Percentiles rank a stretch among this genome's conserved stretches.
These are phyloP conservation scores for Magnusiomyces ingens DNA, from an alignment of 1,139 yeast species.

Conservation along the genomic window DNA sequence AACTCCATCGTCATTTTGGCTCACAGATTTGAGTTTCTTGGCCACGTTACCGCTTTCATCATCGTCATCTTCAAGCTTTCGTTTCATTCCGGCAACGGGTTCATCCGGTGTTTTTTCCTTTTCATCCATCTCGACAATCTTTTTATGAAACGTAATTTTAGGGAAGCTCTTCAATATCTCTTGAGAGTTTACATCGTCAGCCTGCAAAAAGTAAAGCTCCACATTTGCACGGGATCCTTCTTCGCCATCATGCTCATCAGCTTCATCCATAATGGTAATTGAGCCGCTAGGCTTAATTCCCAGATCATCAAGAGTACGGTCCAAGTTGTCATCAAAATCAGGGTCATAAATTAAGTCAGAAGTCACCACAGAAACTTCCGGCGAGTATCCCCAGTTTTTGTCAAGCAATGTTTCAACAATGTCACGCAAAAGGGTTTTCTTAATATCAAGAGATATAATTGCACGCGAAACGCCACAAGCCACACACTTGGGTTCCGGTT, in stretches of 20 bases:
- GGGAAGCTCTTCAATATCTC: neutral
- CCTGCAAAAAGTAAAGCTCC: conserved; percentile 49
- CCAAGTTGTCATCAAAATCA: conserved; percentile 79
- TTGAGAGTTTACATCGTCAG: conserved; percentile 8
- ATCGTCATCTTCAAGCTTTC: conserved; percentile 9
- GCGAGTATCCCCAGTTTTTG: conserved; percentile 49
- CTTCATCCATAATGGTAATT: conserved; percentile 71
- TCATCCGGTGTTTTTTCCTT: conserved; percentile 10
- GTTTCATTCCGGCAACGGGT: conserved; percentile 6
- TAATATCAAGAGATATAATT: conserved; percentile 36
- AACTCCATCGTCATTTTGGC: conserved; percentile 11
- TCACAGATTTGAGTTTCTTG: conserved; percentile 13
- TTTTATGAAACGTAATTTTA: neutral
- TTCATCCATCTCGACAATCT: conserved; percentile 2
- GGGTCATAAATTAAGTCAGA: conserved; percentile 69
- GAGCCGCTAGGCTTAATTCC: conserved; percentile 55
- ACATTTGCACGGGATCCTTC: conserved; percentile 43
- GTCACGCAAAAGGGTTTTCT: conserved; percentile 34
- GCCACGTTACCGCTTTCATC: conserved; percentile 17
- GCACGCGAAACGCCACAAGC: conserved; percentile 64
- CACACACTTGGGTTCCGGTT: conserved; percentile 63
- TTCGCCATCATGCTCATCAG: conserved; percentile 40
- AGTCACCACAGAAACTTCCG: conserved; percentile 59
- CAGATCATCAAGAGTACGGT: conserved; percentile 44
- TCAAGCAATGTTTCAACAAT: conserved; percentile 42